phyloP scores from a whole-genome alignment of 139 green algal genomes.

The Coccomyxa sp. region DNA sequence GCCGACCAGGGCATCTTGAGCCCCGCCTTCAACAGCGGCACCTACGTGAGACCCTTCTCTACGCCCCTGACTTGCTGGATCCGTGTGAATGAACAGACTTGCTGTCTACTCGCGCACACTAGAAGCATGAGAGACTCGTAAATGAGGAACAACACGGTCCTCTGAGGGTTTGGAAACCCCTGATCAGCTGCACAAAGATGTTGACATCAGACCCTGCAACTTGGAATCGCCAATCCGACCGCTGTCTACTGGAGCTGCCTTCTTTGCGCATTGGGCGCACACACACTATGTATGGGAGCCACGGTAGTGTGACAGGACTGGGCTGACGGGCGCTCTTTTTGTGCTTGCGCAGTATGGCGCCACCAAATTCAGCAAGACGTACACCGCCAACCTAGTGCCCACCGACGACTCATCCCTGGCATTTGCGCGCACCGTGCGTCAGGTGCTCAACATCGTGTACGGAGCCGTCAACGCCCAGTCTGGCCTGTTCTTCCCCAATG shows the following conservation, averaged over 20 bases:
- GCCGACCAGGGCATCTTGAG: background rate
- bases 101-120: too few species aligned
- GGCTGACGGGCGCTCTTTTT: background rate
- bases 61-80: background rate
- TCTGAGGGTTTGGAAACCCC: too few species aligned
- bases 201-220: too few species aligned
- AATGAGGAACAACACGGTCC: too few species aligned
- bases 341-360: background rate
- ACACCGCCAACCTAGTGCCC: slow-evolving; percentile 2
- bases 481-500: background rate
- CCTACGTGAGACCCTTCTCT: background rate
- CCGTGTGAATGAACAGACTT: too few species aligned
- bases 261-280: background rate
- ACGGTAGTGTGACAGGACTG: background rate
- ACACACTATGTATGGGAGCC: background rate
- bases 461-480: background rate
- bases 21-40: background rate
- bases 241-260: background rate
- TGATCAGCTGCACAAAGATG: too few species aligned
- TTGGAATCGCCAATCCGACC: too few species aligned
- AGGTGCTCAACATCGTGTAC: slow-evolving; percentile 6
- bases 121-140: too few species aligned
- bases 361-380: background rate
- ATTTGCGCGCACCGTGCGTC: background rate
- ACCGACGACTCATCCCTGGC: background rate